Evolutionary conservation across 257 asterid species (phyloP), one percentile per base, ranked within the genome.

Genomic region (Lycium barbarum): DNA sequence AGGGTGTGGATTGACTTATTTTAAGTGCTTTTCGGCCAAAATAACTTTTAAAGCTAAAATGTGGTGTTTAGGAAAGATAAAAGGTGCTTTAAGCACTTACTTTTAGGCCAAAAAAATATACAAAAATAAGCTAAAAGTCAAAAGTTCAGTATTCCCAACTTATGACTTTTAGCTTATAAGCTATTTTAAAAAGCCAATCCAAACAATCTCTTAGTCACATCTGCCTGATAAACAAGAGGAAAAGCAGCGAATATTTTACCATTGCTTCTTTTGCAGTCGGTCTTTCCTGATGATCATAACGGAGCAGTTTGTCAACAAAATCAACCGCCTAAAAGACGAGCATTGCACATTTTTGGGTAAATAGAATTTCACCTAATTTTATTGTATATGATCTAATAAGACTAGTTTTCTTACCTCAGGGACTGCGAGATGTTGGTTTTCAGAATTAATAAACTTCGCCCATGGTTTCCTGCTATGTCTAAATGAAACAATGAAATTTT

Each of bases 201-300:
- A 26, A 26, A 26, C 33, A 26, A 26, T 26, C 33, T 26, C 33
- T 26, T 72, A 72, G 58, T 2, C 43, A 10, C 36, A 72, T 22
- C 15, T 40, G 79, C 33, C 26, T 3, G 79, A 70, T 70, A 70
- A 17, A 40, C 79, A 70, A 70, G 54, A 17, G 8, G 79, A 33
- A 53, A 43, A 67, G 7, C 54, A 43, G 38, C 53, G 22, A 47
- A 80, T 59, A 79, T 51, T 49, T 87, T 91, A 94, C 99, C 99
- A 96, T 96, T 83, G 98, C 99, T 92, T 94, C 99, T 87, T 96
- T 94, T 5, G 98, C 98, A 55, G 99, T 94, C 45, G 96, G 99
- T 90, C 99, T 87, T 83, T 94, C 99, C 87, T 93, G 98, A 90
- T 96, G 98, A 88, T 96, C 98, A 86, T 93, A 96, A 20, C 95